Evolutionary conservation across 306 rosid species (phyloP), one percentile per base, ranked within the genome.

Genomic region (Inga leiocalycina): DNA sequence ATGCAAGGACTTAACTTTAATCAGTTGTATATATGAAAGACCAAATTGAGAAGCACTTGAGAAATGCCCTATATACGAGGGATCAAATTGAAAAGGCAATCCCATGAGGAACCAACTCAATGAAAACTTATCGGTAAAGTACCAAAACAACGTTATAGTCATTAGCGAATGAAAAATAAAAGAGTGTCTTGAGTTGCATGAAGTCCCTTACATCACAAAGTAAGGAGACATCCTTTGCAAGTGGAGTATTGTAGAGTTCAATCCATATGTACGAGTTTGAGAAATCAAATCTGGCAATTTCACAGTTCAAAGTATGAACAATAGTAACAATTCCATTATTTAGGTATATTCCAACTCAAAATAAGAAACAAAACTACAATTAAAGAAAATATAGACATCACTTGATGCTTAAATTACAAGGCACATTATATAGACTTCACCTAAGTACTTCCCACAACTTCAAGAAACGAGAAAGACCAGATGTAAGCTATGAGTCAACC

Each of bases 241-340:
- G 77, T 15, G 94, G 97, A 81, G 88, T 80, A 80, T 95, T 92
- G 94, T 93, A 90, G 88, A 93, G 93, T 79, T 92, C 96, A 65
- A 95, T 76, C 98, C 98, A 92, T 91, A 95, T 91, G 69, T 87
- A 95, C 3, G 96, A 90, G 90, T 92, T 93, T 64, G 99, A 91
- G 89, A 89, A 92, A 75, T 90, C 89, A 80, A 95, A 93, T 84
- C 98, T 95, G 93, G 68, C 84, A 87, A 84, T 41, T 39, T 48
- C 77, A 74, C n/a, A 76, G 61, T 48, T 49, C 35, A 67, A 69
- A 49, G 67, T 68, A 54, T 22, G 61, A 71, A 34, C 81, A 52
- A 84, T 48, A 78, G 32, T 52, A 72, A 75, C 49, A 37, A 81
- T 75, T 78, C 56, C 52, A 75, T 67, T 51, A 69, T 64, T 17